Evolutionary conservation across 177 flowering plant genomes (phyloP).

Genomic region (Vitis hybrid): DNA sequence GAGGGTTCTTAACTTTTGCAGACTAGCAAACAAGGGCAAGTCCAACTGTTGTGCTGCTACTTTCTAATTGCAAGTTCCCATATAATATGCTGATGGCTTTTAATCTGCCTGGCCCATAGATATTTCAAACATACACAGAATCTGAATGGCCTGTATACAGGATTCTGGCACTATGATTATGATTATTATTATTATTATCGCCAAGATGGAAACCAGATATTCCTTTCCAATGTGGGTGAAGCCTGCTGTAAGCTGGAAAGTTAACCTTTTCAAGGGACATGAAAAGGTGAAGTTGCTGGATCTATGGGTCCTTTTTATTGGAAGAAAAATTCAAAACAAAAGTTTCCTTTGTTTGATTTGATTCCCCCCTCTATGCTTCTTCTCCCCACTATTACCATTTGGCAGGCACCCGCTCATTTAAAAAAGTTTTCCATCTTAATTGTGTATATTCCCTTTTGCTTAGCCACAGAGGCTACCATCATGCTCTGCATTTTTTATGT

Average conservation of each 20-base stretch:
- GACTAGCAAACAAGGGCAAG: not conserved
- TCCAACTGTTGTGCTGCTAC: not conserved
- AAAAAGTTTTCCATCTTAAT: too few species aligned
- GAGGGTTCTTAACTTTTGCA: not conserved
- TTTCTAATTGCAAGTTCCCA: not conserved
- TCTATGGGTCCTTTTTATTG: not conserved
- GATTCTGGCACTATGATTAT: not conserved
- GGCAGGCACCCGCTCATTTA: too few species aligned
- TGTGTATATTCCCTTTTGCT: too few species aligned
- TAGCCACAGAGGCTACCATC: too few species aligned
- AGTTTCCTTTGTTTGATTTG: too few species aligned
- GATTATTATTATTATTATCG: not conserved
- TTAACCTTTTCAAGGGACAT: not conserved
- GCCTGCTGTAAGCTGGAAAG: slow-evolving; percentile 5
- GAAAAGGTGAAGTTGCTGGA: too few species aligned
- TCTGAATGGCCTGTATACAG: not conserved
- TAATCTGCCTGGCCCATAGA: not conserved
- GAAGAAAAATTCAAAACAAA: not conserved
- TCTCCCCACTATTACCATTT: too few species aligned
- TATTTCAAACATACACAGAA: not conserved
- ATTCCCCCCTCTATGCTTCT: too few species aligned
- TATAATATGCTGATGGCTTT: not conserved
- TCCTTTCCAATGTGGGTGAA: slow-evolving; percentile 4
- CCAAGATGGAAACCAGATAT: not conserved
- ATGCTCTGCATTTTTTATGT: too few species aligned